Evolutionary conservation across 345 rosid species (phyloP).

Genomic region (Clausena lansium): DNA sequence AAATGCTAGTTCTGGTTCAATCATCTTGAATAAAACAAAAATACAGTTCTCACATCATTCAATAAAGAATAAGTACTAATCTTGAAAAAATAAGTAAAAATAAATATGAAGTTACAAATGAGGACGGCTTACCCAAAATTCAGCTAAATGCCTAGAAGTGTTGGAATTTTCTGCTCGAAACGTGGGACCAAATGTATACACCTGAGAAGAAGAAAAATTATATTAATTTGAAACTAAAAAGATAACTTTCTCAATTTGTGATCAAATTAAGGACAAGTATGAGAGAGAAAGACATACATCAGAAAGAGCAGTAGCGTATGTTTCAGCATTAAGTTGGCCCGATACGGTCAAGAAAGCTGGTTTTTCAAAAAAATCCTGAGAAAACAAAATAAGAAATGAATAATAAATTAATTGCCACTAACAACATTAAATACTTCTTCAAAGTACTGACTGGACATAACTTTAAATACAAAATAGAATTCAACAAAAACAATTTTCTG

Average conservation of each 20-base stretch:
- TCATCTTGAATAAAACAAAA: conserved; percentile 57
- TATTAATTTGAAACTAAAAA: not conserved
- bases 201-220: conserved; percentile 36
- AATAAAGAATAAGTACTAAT: conserved; percentile 3
- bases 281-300: conserved; percentile 49
- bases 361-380: conserved; percentile 92
- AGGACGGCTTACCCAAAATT: conserved; percentile 76
- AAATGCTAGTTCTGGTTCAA: conserved; percentile 99
- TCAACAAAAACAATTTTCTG: not conserved
- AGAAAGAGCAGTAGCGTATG: conserved; percentile 95
- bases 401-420: conserved; percentile 7
- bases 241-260: conserved; percentile 6
- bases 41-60: conserved; percentile 5
- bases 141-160: conserved; percentile 94
- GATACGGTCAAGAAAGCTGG: conserved; percentile 98
- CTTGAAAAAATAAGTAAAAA: not conserved
- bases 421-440: not conserved
- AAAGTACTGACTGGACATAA: not conserved
- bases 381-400: conserved; percentile 14
- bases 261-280: conserved; percentile 10
- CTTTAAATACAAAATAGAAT: not conserved
- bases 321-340: conserved; percentile 98
- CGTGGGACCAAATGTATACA: conserved; percentile 97
- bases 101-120: conserved; percentile 8
- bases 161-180: conserved; percentile 97